Evolutionary conservation across 2,329 filamentous ascomycete species (phyloP).

Genomic region (Bretziella fagacearum): DNA sequence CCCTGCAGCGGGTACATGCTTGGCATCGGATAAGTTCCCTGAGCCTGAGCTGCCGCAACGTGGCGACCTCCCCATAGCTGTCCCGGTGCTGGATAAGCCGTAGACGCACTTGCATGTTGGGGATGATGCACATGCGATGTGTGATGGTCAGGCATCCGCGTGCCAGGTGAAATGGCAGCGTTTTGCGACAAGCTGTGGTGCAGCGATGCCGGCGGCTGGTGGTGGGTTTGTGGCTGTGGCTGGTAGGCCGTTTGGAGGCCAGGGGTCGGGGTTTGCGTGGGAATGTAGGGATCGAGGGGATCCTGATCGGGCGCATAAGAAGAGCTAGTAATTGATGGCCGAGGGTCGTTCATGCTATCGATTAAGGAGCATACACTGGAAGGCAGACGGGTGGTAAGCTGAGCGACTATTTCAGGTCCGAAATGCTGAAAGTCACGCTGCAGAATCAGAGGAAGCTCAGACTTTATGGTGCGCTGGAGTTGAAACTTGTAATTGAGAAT

Average conservation of each 20-base stretch:
- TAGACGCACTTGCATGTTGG: background rate
- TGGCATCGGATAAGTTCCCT: background rate
- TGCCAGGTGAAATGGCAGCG: background rate
- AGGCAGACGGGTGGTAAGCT: background rate
- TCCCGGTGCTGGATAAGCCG: background rate
- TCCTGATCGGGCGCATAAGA: background rate
- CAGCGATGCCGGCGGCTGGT: background rate
- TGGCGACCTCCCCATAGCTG: too few species aligned
- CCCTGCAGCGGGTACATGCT: background rate
- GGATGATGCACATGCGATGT: background rate
- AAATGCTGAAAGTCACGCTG: background rate
- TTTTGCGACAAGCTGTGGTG: background rate
- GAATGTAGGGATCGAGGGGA: too few species aligned
- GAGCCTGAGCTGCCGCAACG: too few species aligned
- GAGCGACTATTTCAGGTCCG: background rate
- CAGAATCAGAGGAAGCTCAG: slow-evolving; percentile 1
- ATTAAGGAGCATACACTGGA: background rate
- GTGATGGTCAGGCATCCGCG: background rate
- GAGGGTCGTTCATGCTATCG: background rate
- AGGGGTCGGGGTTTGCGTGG: too few species aligned
- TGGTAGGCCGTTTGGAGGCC: background rate
- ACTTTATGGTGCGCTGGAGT: background rate
- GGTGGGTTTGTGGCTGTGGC: background rate
- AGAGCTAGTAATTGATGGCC: background rate
- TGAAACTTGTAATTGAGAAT: slow-evolving; percentile 10